These are phyloP conservation scores for Yamadazyma diddensiae DNA, from an alignment of 1,139 yeast species.

Conservation along the genomic window DNA sequence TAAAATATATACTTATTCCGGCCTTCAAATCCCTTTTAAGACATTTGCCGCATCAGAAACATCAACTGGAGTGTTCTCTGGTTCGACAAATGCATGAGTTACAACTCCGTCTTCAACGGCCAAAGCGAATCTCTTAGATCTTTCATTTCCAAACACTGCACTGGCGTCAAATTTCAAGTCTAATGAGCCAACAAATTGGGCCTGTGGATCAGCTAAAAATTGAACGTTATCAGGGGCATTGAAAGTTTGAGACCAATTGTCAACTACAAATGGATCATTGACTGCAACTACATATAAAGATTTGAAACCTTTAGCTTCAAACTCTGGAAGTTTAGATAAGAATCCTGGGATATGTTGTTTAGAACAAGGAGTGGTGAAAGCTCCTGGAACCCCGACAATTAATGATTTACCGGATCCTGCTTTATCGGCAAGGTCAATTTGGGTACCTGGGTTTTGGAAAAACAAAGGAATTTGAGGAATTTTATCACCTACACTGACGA, in stretches of 20 bases:
- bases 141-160: constrained; percentile 66
- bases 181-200: constrained; percentile 62
- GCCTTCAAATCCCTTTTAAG: constrained; percentile 19
- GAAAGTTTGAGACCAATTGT: constrained; percentile 58
- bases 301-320: constrained; percentile 64
- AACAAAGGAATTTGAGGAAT: constrained; percentile 57
- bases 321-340: constrained; percentile 46
- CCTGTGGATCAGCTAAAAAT: constrained; percentile 76
- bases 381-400: constrained; percentile 86
- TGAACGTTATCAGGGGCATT: constrained; percentile 35
- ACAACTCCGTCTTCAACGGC: constrained; percentile 74
- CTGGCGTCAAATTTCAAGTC: constrained; percentile 72
- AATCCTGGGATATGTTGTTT: constrained; percentile 80
- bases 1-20: background rate
- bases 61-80: constrained; percentile 72
- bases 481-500: constrained; percentile 42
- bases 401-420: constrained; percentile 53
- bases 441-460: constrained; percentile 69
- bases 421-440: constrained; percentile 57
- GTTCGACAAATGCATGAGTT: constrained; percentile 65
- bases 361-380: constrained; percentile 85
- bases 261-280: constrained; percentile 81
- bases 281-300: constrained; percentile 68
- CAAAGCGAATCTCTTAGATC: constrained; percentile 76
- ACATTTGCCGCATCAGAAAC: constrained; percentile 43